phyloP scores from a whole-genome alignment of 140 eudicot species.

The Flaveria floridana region DNA sequence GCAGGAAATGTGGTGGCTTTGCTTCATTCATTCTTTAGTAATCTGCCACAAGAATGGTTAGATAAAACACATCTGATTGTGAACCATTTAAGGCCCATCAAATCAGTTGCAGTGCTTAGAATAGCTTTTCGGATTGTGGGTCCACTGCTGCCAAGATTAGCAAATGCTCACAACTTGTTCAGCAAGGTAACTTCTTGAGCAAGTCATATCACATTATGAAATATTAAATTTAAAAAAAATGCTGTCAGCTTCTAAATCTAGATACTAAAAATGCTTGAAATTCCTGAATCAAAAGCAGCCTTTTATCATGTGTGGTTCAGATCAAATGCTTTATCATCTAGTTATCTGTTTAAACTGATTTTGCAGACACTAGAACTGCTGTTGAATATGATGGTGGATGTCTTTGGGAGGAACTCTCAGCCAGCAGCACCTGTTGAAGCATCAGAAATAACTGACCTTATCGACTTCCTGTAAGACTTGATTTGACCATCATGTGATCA shows the following conservation, averaged over 20 bases:
- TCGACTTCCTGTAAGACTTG: constrained; percentile 40
- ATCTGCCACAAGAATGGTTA: constrained; percentile 92
- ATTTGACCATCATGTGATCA: background rate
- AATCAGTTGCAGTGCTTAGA: constrained; percentile 83
- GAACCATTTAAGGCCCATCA: constrained; percentile 78
- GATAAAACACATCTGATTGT: constrained; percentile 83
- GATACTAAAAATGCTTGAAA: background rate
- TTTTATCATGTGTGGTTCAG: background rate
- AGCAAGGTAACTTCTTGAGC: constrained; percentile 55
- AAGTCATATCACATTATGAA: constrained; percentile 16
- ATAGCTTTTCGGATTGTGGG: constrained; percentile 94
- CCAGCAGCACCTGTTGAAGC: constrained; percentile 72
- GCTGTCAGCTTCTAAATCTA: background rate
- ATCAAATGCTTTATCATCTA: background rate
- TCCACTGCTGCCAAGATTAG: constrained; percentile 85
- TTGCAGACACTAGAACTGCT: constrained; percentile 65
- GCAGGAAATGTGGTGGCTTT: constrained; percentile 84
- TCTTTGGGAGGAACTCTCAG: constrained; percentile 79
- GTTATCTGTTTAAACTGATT: background rate
- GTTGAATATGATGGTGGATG: constrained; percentile 70
- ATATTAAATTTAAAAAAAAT: background rate
- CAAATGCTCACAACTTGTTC: constrained; percentile 86
- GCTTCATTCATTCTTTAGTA: constrained; percentile 77
- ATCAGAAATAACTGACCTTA: constrained; percentile 54
- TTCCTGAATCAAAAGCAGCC: background rate